Base-by-base conservation (phyloP, 129 eudicot species). In the Scalesia atractyloides region DNA sequence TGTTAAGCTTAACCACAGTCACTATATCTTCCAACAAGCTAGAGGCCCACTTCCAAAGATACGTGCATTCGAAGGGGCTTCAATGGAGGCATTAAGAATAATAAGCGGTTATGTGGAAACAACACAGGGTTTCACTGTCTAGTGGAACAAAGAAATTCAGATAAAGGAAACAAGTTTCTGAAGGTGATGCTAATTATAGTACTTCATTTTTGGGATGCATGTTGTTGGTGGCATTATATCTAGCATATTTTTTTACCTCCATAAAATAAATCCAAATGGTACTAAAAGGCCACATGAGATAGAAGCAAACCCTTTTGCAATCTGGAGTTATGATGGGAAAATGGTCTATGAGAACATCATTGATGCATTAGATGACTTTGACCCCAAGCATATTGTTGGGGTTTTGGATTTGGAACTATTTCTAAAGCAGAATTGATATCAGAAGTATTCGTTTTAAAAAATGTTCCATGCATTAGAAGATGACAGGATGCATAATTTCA, bases 41-140 rank as follows among this genome's bases (percentile, higher is more conserved):
- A 54, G 61, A 54, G 61, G 61, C 33, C 59, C 61, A 54, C 61
- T 54, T 54, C 61, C 61, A 19, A 54, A 54, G 33, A 54, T 54
- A 33, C 61, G 33, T 3, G 61, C 61, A 20, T 54, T 54, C 14
- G 34, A 54, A 54, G 61, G 19, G 30, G 61, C 61, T 54, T 33
- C 61, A 54, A 54, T 19, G 13, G 61, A 54, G 61, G 61, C 61
- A 3, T 54, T 18, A 19, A 14, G 61, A 54, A 54, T 19, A 54
- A 54, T 33, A 54, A 54, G 33, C 26, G 4, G 14, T 18, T 54
- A 54, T 54, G 61, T 54, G 61, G 61, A 19, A 18, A 54, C 5
- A 54, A 54, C 61, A 9, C 33, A 54, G 61, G 30, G 34, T 19
- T 54, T 18, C 33, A 54, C 14, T 54, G 61, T 54, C 13, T 15